phyloP scores from a whole-genome alignment of 805 yeast genomes.

The Blastobotrys attinorum region DNA sequence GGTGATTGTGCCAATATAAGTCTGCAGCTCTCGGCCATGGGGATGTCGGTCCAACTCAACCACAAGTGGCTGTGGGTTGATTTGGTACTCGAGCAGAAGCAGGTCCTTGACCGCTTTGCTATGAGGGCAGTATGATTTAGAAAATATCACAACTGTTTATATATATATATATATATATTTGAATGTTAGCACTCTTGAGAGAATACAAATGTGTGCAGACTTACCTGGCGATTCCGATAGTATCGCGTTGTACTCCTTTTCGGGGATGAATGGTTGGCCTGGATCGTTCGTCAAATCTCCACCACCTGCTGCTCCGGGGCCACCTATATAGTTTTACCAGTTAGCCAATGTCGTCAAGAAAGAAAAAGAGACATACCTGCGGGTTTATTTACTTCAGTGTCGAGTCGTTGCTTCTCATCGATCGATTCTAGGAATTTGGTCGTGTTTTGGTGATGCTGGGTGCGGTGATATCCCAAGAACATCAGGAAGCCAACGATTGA shows the following conservation, averaged over 20 bases:
- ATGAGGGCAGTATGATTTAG: conserved; percentile 55
- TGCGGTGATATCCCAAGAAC: conserved; percentile 31
- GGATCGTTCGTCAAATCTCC: conserved; percentile 18
- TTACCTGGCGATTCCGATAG: conserved; percentile 57
- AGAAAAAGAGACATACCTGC: conserved; percentile 36
- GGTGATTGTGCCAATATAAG: conserved; percentile 55
- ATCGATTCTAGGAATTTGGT: conserved; percentile 7
- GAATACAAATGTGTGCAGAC: no score
- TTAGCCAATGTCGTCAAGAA: conserved; percentile 16
- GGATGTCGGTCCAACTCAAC: conserved; percentile 80
- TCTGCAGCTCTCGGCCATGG: conserved; percentile 70
- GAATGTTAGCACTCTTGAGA: no score
- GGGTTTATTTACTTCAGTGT: conserved; percentile 16
- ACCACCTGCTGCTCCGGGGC: conserved; percentile 13
- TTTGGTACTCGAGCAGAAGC: conserved; percentile 52
- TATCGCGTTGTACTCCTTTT: conserved; percentile 47
- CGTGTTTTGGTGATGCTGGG: conserved; percentile 17
- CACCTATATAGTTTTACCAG: conserved; percentile 7
- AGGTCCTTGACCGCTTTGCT: conserved; percentile 64
- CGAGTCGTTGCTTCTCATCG: conserved; percentile 13
- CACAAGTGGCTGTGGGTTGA: conserved; percentile 62
- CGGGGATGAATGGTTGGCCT: conserved; percentile 39
- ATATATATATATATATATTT: no score
- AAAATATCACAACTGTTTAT: conserved; percentile 41
- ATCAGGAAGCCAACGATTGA: conserved; percentile 26